phyloP scores from a whole-genome alignment of 805 yeast genomes.

The Wickerhamiella australiensis region DNA sequence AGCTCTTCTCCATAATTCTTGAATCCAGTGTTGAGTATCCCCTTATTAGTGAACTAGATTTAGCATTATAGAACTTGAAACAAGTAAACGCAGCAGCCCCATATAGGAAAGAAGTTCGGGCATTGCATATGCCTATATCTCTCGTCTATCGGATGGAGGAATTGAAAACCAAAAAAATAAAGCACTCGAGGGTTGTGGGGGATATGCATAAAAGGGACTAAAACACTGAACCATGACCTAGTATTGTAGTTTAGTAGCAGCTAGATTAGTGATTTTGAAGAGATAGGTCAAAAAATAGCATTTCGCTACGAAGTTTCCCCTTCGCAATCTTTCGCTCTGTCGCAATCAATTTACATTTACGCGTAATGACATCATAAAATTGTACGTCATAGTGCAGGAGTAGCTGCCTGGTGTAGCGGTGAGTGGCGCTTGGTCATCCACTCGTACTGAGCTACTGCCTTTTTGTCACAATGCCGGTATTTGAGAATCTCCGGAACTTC shows the following conservation, averaged over 20 bases:
- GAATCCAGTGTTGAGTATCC: too few species aligned
- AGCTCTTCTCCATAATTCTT: too few species aligned
- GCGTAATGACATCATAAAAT: conserved; percentile 2
- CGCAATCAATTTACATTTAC: neutral
- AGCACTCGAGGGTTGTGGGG: neutral
- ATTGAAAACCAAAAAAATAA: neutral
- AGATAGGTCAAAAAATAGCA: too few species aligned
- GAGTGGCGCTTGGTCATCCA: conserved; percentile 2
- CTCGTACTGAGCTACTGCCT: neutral
- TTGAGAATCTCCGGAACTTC: conserved; percentile 44
- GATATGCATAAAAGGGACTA: neutral
- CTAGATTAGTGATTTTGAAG: too few species aligned
- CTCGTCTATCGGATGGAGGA: neutral
- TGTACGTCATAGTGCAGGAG: conserved; percentile 15
- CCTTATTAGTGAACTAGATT: neutral
- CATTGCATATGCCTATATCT: neutral
- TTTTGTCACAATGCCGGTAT: conserved; percentile 21
- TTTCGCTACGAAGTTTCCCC: neutral
- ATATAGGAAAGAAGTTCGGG: neutral
- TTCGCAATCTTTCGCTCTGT: neutral
- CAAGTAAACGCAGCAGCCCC: neutral
- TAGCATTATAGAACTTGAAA: neutral
- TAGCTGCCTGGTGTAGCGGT: neutral
- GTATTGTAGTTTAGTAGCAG: too few species aligned
- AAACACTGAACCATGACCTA: too few species aligned